Percentiles rank a stretch among this genome's conserved stretches.
phyloP scores from a whole-genome alignment of 257 asterid species.

The Solanum ossicruentum region DNA sequence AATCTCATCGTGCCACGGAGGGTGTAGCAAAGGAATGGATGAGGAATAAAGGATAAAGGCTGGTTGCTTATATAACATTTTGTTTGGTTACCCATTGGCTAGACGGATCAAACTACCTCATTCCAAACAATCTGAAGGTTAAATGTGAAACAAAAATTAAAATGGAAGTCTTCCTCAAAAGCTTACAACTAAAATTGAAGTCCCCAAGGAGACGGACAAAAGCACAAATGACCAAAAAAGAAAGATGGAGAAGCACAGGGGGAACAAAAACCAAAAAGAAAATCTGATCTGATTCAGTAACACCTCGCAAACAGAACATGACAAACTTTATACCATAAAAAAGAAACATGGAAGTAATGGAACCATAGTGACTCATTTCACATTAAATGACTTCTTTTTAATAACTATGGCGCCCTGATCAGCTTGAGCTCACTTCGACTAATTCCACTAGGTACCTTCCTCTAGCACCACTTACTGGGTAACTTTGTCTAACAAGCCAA shows the following conservation, averaged over 20 bases:
- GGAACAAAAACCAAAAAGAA: neutral
- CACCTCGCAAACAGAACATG: neutral
- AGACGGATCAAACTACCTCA: neutral
- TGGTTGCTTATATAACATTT: neutral
- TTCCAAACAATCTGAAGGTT: neutral
- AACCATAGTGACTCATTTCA: neutral
- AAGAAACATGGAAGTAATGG: neutral
- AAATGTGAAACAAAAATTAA: neutral
- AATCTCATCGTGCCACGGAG: neutral
- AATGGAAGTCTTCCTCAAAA: neutral
- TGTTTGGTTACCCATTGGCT: neutral
- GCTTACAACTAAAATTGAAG: neutral
- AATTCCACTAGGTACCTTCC: too few relatives aligned
- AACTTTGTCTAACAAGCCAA: neutral
- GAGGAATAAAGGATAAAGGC: neutral
- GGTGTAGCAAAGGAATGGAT: neutral
- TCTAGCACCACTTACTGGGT: too few relatives aligned
- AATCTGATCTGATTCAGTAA: neutral
- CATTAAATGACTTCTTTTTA: neutral
- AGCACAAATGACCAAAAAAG: neutral
- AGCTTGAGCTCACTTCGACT: neutral
- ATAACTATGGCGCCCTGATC: neutral
- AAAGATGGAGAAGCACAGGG: neutral
- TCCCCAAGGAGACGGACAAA: neutral
- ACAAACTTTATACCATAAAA: neutral